A percentile compares a stretch with the other conserved stretches of the same genome.
Conservation (phyloP, 1,284 basidiomycete genomes). For the Moesziomyces parantarcticus region DNA sequence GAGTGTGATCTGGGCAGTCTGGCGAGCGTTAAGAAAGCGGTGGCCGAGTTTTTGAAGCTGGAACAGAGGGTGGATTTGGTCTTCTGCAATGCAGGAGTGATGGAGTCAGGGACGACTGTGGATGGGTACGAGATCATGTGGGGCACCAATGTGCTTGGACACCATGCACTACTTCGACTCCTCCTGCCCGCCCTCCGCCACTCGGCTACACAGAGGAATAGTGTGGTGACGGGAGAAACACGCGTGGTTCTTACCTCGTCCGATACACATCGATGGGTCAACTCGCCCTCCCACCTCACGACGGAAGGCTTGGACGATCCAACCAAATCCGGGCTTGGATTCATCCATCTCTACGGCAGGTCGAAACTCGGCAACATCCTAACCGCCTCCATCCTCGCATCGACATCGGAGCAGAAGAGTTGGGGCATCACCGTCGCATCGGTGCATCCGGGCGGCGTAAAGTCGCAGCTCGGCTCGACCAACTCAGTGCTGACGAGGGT, state of each 20-base stretch:
- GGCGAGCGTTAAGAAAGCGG: constrained; percentile 34
- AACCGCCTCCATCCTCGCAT: constrained; percentile 22
- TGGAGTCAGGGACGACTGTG: constrained; percentile 26
- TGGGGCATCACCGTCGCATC: constrained; percentile 42
- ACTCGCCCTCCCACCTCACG: constrained; percentile 14
- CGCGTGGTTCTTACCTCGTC: constrained; percentile 49
- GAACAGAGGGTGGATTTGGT: constrained; percentile 50
- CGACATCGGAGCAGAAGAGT: constrained; percentile 9
- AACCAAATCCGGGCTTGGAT: constrained; percentile 2
- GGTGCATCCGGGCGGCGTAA: constrained; percentile 50
- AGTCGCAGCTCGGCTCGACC: constrained; percentile 12
- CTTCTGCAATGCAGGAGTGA: constrained; percentile 53
- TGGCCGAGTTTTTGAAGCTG: constrained; percentile 15
- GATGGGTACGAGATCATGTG: constrained; percentile 57
- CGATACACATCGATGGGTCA: constrained; percentile 38
- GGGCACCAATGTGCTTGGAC: constrained; percentile 54
- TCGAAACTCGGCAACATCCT: constrained; percentile 51
- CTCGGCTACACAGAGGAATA: constrained; percentile 6
- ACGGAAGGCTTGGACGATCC: constrained; percentile 10
- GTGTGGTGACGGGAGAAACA: constrained; percentile 9
- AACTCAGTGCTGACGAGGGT: constrained; percentile 17
- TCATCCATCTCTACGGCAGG: constrained; percentile 44
- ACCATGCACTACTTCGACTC: constrained; percentile 47
- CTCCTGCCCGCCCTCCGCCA: constrained; percentile 39
- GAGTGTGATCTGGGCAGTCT: constrained; percentile 50